These are phyloP conservation scores for Vinca minor DNA, from an alignment of 257 asterid species.

Conservation along the genomic window DNA sequence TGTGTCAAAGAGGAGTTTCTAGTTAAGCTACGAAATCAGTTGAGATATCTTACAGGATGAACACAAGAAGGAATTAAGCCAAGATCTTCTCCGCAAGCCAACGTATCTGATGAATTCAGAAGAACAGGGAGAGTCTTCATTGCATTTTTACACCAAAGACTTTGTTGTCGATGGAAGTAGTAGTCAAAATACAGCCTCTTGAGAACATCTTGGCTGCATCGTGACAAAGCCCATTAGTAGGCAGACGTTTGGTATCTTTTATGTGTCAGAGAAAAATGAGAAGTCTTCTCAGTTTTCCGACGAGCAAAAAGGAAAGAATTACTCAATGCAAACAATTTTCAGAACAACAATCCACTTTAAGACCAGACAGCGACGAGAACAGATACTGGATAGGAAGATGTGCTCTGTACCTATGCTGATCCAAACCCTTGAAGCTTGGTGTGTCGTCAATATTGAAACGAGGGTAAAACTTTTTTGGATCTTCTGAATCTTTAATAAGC, in stretches of 20 bases:
- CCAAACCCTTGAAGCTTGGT: conserved; percentile 54
- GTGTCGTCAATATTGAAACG: conserved; percentile 96
- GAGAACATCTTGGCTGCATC: conserved; percentile 70
- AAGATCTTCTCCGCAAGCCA: conserved; percentile 99
- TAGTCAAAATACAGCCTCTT: conserved; percentile 74
- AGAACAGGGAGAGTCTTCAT: conserved; percentile 88
- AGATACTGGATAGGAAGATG: neutral
- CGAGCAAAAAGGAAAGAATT: neutral
- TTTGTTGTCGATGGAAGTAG: conserved; percentile 91
- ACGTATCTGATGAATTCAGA: conserved; percentile 91
- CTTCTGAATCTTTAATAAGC: conserved; percentile 84
- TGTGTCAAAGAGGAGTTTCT: neutral
- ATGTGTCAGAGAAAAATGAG: neutral
- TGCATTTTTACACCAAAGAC: conserved; percentile 85
- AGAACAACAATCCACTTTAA: neutral
- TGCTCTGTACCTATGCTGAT: conserved; percentile 57
- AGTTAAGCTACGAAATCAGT: conserved; percentile 1
- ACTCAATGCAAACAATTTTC: neutral
- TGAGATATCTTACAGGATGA: conserved; percentile 61
- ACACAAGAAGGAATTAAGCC: conserved; percentile 92
- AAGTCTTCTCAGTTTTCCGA: neutral
- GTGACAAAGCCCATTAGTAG: conserved; percentile 5
- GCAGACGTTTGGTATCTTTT: neutral
- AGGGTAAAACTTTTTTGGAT: conserved; percentile 65
- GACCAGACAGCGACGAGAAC: neutral